phyloP scores from a whole-genome alignment of 2,329 filamentous ascomycete genomes.

The Botrytis fabae region DNA sequence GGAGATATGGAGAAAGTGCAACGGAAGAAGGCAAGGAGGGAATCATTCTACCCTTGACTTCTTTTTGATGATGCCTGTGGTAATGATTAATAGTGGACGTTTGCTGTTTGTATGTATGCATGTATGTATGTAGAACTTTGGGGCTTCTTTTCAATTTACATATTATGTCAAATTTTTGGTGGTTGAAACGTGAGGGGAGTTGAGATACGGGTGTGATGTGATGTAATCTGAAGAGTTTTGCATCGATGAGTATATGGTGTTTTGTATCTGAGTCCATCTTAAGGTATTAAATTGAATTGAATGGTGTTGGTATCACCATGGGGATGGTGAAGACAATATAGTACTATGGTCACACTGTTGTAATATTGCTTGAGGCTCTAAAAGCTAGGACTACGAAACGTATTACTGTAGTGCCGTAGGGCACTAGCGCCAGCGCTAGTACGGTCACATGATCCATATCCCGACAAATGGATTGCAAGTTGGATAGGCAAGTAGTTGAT shows the following conservation, averaged over 20 bases:
- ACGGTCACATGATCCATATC: too few species aligned
- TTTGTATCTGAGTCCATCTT: not conserved
- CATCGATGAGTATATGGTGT: not conserved
- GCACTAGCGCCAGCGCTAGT: too few species aligned
- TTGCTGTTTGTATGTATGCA: not conserved
- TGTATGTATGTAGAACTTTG: slow-evolving; percentile 2
- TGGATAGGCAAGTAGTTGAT: not conserved
- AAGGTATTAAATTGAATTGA: not conserved
- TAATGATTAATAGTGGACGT: slow-evolving; percentile 21
- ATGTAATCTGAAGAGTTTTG: not conserved
- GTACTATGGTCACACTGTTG: too few species aligned
- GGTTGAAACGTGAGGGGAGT: not conserved
- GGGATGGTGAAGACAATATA: too few species aligned
- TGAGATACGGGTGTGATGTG: not conserved
- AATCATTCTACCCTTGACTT: not conserved
- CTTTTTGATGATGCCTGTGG: not conserved
- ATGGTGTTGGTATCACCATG: too few species aligned
- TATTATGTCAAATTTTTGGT: not conserved
- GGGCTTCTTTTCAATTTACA: not conserved
- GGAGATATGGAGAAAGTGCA: not conserved
- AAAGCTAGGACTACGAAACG: too few species aligned
- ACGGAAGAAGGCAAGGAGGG: not conserved
- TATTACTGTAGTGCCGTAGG: too few species aligned
- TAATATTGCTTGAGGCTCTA: too few species aligned
- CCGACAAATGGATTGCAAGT: not conserved